Base-by-base conservation (phyloP, 83 land plant genomes). In the Diphasiastrum complanatum region DNA sequence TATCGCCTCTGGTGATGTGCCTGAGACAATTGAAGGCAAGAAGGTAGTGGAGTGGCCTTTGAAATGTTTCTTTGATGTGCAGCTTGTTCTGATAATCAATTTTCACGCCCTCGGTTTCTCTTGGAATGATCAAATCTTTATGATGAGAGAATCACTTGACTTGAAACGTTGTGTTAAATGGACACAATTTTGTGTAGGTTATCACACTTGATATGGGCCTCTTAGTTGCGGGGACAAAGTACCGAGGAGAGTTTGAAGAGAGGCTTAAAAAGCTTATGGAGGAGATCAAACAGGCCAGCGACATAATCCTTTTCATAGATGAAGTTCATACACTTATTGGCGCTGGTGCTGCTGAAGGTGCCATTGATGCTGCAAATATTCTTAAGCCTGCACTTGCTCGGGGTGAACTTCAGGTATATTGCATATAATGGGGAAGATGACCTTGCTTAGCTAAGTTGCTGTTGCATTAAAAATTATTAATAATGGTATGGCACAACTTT, bases 211-310 rank as follows among this genome's bases (percentile, higher is more conserved):
- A 48, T 24, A 48, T 48, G 51, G 51, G 51, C n/a, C 18, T 48
- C 23, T 24, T 48, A 5, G 51, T 48, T 6, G 51, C 51, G n/a
- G 64, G 64, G 51, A 27, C 64, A 20, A 27, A 38, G 20, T 45
- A 43, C 55, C 22, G 64, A 19, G 64, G 64, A 47, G 64, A 61
- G 51, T 61, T 61, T 45, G 64, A 61, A 61, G 64, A 61, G 64
- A 40, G 64, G 51, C 51, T 61, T 22, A 61, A 61, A 52, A 61
- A 61, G 24, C 64, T 61, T 27, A 61, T 61, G 64, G 64, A 61
- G 45, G 64, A 61, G 28, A 45, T 61, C 12, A 61, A 61, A 31
- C 64, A 61, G 51, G n/a, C 64, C 24, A 52, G 45, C 45, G 64
- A 61, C 29, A 61, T 61, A 5, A 48, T 48, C 23, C 51, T 48